Conservation (phyloP, 495 filamentous ascomycete species). For the Daldinia childiae region DNA sequence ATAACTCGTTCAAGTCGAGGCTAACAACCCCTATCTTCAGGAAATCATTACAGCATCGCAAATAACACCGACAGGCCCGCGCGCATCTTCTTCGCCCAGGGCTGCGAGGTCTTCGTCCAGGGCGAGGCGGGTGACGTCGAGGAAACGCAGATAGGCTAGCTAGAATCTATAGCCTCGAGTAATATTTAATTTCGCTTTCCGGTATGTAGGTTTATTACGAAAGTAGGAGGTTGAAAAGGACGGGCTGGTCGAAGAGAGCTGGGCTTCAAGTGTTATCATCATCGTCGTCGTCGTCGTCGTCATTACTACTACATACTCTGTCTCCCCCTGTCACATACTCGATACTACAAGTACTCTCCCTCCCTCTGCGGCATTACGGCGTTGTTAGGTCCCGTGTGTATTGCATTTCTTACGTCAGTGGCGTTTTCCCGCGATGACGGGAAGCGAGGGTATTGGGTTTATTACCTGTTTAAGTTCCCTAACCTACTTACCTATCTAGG, state of each 20-base stretch:
- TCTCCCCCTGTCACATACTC: not conserved
- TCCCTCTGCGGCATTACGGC: conserved; percentile 2
- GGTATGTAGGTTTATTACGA: not conserved
- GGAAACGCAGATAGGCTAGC: conserved; percentile 17
- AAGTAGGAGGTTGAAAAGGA: not conserved
- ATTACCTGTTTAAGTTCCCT: too few species aligned
- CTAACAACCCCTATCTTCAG: conserved; percentile 54
- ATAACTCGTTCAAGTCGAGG: not conserved
- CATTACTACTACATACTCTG: not conserved
- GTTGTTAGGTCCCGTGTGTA: not conserved
- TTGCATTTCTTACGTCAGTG: conserved; percentile 11
- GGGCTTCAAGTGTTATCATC: not conserved
- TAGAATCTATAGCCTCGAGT: not conserved
- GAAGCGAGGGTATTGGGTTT: too few species aligned
- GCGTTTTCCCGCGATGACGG: not conserved
- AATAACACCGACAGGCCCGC: conserved; percentile 74
- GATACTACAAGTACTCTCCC: not conserved
- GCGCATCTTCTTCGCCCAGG: conserved; percentile 86
- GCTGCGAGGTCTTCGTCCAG: conserved; percentile 63
- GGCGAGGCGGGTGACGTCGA: conserved; percentile 12
- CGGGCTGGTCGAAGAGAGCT: not conserved
- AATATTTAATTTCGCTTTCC: not conserved
- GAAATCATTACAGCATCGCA: conserved; percentile 84
- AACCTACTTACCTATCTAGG: too few species aligned
- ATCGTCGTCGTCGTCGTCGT: not conserved